Evolutionary conservation across 1,139 yeast species (phyloP), one percentile per base, ranked within the genome.

Genomic region (Kazachstania sp.): DNA sequence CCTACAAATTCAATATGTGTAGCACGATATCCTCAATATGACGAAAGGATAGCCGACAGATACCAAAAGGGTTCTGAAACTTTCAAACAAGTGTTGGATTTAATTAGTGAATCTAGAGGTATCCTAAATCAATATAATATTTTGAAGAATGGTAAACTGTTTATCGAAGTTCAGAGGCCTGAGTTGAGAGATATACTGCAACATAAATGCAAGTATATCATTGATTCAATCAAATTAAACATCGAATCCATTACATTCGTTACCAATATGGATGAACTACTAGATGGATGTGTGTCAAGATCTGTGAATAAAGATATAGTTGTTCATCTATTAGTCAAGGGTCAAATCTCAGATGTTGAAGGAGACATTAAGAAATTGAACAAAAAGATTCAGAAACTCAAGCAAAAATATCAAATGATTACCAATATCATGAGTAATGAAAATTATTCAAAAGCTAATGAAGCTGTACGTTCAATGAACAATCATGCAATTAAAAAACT

Each of bases 101-200:
- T 86, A 58, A 87, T 94, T 55, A 87, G 86, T 72, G 84, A 83
- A 59, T 86, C 95, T 37, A 81, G 98, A 71, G 88, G 97, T 15
- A 72, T 90, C 63, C 75, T 90, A 63, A 77, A 95, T 30, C 95
- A 88, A 69, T 92, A 86, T 71, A 79, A 79, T 67, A 87, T 92
- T 59, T 71, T 82, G 64, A 86, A 86, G 74, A 81, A 85, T 59
- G 97, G 94, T 54, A 82, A 80, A 64, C 81, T 90, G 39, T 84
- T 74, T 61, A 83, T 92, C 51, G 95, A 86, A 66, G 72, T 85
- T 37, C 57, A 72, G 38, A 73, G 74, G 47, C 72, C 70, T 7
- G 69, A 70, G 18, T 71, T 29, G 16, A 5, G 12, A 8, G 6
- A 12, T 16, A 9, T 73, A 47, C 68, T 66, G 59, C 65, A 71